A percentile compares a stretch with the other conserved stretches of the same genome.
Conservation (phyloP, 768 basidiomycete species). For the Amyloporia xantha region DNA sequence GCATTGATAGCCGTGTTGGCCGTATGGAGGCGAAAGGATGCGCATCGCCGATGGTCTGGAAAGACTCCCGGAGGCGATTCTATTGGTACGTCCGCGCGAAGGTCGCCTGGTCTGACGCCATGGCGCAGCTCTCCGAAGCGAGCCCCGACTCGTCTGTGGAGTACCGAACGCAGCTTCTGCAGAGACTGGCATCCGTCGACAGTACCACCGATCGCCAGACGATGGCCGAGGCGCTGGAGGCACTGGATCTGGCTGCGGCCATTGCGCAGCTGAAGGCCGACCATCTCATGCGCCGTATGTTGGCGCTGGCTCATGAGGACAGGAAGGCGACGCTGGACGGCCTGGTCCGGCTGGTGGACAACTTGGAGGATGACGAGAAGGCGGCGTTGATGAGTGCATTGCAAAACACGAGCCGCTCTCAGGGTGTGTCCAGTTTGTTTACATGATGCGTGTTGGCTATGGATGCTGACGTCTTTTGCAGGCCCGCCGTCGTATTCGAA, state of each 20-base stretch:
- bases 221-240: constrained; percentile 61
- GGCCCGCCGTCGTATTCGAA: constrained; percentile 17
- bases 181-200: constrained; percentile 52
- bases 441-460: too few relatives aligned
- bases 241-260: constrained; percentile 58
- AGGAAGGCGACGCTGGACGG: constrained; percentile 72
- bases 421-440: constrained; percentile 37
- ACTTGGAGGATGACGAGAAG: constrained; percentile 68
- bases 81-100: constrained; percentile 92
- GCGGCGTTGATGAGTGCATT: constrained; percentile 52
- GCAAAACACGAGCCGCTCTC: constrained; percentile 48
- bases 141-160: constrained; percentile 65
- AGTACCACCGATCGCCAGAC: constrained; percentile 47
- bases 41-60: constrained; percentile 82
- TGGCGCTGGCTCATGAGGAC: constrained; percentile 66
- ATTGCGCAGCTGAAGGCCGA: constrained; percentile 63
- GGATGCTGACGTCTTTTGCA: too few relatives aligned
- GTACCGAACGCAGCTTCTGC: constrained; percentile 58
- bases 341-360: constrained; percentile 65
- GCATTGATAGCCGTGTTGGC: constrained; percentile 66
- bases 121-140: constrained; percentile 58
- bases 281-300: constrained; percentile 56
- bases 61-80: constrained; percentile 81
- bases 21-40: constrained; percentile 99
- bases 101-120: constrained; percentile 60